Evolutionary conservation across 495 filamentous ascomycete species (phyloP).

Genomic region (Podospora appendiculata): DNA sequence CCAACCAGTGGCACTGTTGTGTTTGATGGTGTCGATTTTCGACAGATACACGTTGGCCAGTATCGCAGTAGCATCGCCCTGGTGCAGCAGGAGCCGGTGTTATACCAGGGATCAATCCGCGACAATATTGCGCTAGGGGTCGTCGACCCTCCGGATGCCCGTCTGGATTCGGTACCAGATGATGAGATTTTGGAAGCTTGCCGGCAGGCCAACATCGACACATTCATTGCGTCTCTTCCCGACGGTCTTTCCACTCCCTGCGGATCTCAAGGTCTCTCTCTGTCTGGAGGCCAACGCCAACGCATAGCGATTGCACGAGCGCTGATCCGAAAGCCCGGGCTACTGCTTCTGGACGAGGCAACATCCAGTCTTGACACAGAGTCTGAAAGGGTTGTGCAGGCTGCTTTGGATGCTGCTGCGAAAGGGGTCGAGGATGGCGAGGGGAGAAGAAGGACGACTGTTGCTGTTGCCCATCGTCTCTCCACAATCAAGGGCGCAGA

Average conservation of each 20-base stretch:
- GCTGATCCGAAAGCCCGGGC: slow-evolving; percentile 57
- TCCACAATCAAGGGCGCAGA: slow-evolving; percentile 46
- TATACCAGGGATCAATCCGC: slow-evolving; percentile 46
- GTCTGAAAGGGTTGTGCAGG: slow-evolving; percentile 62
- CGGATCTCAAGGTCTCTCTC: slow-evolving; percentile 51
- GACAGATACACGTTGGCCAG: slow-evolving; percentile 18
- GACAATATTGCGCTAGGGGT: slow-evolving; percentile 51
- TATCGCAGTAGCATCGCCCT: slow-evolving; percentile 35
- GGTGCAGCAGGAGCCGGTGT: slow-evolving; percentile 26
- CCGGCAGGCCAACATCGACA: slow-evolving; percentile 50
- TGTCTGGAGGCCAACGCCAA: slow-evolving; percentile 73
- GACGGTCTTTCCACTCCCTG: slow-evolving; percentile 49
- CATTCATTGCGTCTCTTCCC: slow-evolving; percentile 54
- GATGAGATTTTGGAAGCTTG: slow-evolving; percentile 47
- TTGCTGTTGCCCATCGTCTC: slow-evolving; percentile 62
- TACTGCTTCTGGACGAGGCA: slow-evolving; percentile 72
- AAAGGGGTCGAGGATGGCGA: slow-evolving; percentile 23
- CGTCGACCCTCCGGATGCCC: slow-evolving; percentile 1
- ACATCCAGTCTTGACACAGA: slow-evolving; percentile 69
- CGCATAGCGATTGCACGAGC: slow-evolving; percentile 69
- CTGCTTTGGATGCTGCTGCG: slow-evolving; percentile 54
- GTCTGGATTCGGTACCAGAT: slow-evolving; percentile 17
- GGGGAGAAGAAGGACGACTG: slow-evolving; percentile 45
- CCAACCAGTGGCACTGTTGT: slow-evolving; percentile 44
- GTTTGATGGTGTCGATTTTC: slow-evolving; percentile 37